Conservation (phyloP, 129 eudicot species). For the Flaveria linearis region DNA sequence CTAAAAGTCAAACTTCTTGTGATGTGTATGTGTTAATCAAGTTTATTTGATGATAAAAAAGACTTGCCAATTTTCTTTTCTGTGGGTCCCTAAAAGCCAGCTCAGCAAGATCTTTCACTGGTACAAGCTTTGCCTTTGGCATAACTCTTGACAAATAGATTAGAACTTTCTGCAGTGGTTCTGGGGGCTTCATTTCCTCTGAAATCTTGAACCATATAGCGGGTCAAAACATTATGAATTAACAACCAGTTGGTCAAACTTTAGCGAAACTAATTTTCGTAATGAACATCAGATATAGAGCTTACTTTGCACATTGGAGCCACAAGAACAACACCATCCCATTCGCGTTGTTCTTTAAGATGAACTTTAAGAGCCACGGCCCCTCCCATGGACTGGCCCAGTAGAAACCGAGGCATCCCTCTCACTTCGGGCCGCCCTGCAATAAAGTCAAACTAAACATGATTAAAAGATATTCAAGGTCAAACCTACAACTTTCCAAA, state of each 20-base stretch:
- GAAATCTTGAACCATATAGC: slow-evolving; percentile 59
- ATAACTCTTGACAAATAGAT: slow-evolving; percentile 56
- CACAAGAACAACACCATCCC: slow-evolving; percentile 92
- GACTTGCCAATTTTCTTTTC: slow-evolving; percentile 65
- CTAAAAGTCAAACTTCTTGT: slow-evolving; percentile 4
- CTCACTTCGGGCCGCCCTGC: slow-evolving; percentile 81
- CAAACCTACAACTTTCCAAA: slow-evolving; percentile 6
- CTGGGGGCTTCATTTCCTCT: slow-evolving; percentile 88
- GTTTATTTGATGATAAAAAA: not conserved
- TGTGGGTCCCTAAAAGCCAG: slow-evolving; percentile 71
- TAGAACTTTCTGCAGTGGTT: slow-evolving; percentile 53
- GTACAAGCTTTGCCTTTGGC: slow-evolving; percentile 86
- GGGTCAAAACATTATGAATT: slow-evolving; percentile 25
- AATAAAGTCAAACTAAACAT: slow-evolving; percentile 4
- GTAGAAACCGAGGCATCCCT: slow-evolving; percentile 75
- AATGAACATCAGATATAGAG: slow-evolving; percentile 8
- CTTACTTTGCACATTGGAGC: slow-evolving; percentile 95
- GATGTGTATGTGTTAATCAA: not conserved
- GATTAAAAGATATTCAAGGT: not conserved
- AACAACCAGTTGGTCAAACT: not conserved
- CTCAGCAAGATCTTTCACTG: slow-evolving; percentile 75
- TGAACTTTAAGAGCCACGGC: slow-evolving; percentile 86
- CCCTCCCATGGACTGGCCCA: slow-evolving; percentile 98
- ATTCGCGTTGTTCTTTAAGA: slow-evolving; percentile 68
- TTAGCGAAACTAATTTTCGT: not conserved